These are phyloP conservation scores for Coemansia erecta DNA, from an alignment of 192 early-diverging fungal genomes.

Conservation along the genomic window DNA sequence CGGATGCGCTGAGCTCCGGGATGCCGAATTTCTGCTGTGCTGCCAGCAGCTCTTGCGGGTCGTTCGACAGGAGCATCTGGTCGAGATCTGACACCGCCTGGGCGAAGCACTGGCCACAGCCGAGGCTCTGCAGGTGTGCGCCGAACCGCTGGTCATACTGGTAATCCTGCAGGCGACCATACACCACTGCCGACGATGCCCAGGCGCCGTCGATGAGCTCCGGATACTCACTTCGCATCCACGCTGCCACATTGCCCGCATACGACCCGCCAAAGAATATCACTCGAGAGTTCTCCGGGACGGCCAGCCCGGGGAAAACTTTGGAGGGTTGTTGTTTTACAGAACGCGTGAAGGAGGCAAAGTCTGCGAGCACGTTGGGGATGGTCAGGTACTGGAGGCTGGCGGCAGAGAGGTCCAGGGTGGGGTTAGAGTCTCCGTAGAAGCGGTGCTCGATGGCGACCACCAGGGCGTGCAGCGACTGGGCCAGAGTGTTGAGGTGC, in stretches of 20 bases:
- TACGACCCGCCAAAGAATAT: conserved; percentile 68
- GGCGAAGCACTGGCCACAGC: conserved; percentile 29
- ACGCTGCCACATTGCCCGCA: conserved; percentile 67
- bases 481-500: conserved; percentile 43
- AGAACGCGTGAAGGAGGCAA: conserved; percentile 24
- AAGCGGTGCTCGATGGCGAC: conserved; percentile 62
- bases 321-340: conserved; percentile 6
- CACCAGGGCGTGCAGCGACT: conserved; percentile 54
- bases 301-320: conserved; percentile 13
- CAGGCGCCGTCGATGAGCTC: conserved; percentile 63
- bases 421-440: conserved; percentile 57
- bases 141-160: conserved; percentile 56
- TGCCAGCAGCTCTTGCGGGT: conserved; percentile 5
- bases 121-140: conserved; percentile 22
- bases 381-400: conserved; percentile 32
- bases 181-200: conserved; percentile 68
- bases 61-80: conserved; percentile 19
- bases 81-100: conserved; percentile 50
- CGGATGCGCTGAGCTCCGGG: conserved; percentile 16
- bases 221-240: conserved; percentile 65
- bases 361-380: conserved; percentile 34
- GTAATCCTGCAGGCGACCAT: conserved; percentile 57
- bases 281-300: conserved; percentile 14
- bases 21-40: conserved; percentile 26
- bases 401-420: conserved; percentile 34